A percentile compares a stretch with the other conserved stretches of the same genome.
These are phyloP conservation scores for Neurospora sp. DNA, from an alignment of 495 filamentous ascomycete genomes.

Conservation along the genomic window DNA sequence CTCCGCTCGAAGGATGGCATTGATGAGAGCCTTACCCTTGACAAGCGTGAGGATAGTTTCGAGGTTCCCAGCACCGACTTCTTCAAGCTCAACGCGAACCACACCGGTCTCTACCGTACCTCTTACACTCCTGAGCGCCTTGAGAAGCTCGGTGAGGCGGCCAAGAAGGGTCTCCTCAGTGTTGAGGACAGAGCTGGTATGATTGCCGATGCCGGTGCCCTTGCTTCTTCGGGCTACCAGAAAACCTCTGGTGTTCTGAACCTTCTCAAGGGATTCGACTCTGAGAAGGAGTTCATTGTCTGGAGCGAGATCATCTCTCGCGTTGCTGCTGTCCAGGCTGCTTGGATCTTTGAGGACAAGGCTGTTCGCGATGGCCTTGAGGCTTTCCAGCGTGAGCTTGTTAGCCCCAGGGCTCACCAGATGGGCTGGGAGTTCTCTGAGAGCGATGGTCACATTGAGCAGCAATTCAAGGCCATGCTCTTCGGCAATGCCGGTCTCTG, in stretches of 20 bases:
- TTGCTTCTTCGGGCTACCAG: conserved; percentile 85
- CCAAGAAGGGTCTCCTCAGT: conserved; percentile 75
- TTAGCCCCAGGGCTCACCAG: conserved; percentile 67
- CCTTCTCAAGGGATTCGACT: conserved; percentile 73
- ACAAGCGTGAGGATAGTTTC: conserved; percentile 65
- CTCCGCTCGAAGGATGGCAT: conserved; percentile 58
- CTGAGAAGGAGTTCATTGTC: conserved; percentile 81
- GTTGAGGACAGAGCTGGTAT: conserved; percentile 91
- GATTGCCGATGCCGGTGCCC: conserved; percentile 88
- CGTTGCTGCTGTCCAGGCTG: conserved; percentile 61
- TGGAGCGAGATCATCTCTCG: conserved; percentile 85
- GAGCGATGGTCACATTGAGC: conserved; percentile 75
- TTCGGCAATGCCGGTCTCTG: conserved; percentile 58
- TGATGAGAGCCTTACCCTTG: conserved; percentile 53
- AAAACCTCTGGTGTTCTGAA: conserved; percentile 83
- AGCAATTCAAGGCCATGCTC: conserved; percentile 71
- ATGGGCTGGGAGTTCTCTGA: conserved; percentile 82
- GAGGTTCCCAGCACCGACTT: conserved; percentile 54
- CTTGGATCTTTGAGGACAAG: conserved; percentile 83
- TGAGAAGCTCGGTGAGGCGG: conserved; percentile 66
- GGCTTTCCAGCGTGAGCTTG: conserved; percentile 67
- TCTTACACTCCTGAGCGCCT: conserved; percentile 59
- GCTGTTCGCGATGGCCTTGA: conserved; percentile 65
- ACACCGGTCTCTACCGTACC: conserved; percentile 65
- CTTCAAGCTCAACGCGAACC: conserved; percentile 72